A percentile compares a stretch with the other conserved stretches of the same genome.
Conservation (phyloP, 805 yeast species). For the Kodamaea fukazawae region DNA sequence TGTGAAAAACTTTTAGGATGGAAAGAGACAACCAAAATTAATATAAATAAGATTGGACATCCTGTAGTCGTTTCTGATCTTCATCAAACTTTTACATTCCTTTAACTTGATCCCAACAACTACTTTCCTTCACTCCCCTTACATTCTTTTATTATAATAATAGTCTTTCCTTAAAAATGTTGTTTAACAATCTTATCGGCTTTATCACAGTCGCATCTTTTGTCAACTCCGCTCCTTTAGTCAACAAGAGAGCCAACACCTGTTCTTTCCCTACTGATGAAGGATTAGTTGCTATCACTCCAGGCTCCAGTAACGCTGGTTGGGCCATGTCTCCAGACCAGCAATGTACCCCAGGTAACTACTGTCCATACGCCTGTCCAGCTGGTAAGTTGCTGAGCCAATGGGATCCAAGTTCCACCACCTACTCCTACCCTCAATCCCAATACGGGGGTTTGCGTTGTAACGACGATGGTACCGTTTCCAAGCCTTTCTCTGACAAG, state of each 20-base stretch:
- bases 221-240: slow-evolving; percentile 23
- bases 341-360: slow-evolving; percentile 68
- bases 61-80: background rate
- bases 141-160: slow-evolving; percentile 8
- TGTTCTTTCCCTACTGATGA: slow-evolving; percentile 68
- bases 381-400: slow-evolving; percentile 86
- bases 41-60: background rate
- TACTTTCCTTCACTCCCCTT: slow-evolving; percentile 4
- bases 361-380: slow-evolving; percentile 90
- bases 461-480: slow-evolving; percentile 63
- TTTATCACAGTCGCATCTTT: slow-evolving; percentile 13
- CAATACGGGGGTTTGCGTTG: slow-evolving; percentile 83
- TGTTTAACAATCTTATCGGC: slow-evolving; percentile 11
- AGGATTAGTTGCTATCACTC: slow-evolving; percentile 70
- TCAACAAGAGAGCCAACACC: slow-evolving; percentile 33
- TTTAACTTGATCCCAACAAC: slow-evolving; percentile 3
- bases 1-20: background rate
- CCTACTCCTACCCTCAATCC: slow-evolving; percentile 73
- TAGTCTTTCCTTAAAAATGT: slow-evolving; percentile 7
- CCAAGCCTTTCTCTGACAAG: slow-evolving; percentile 55
- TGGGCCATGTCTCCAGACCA: slow-evolving; percentile 86
- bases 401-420: slow-evolving; percentile 78
- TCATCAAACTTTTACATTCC: slow-evolving; percentile 5
- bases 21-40: background rate
- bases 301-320: slow-evolving; percentile 60